Evolutionary conservation across 352 stramenopile species (phyloP).

Genomic region (Phytopythium aichiense): DNA sequence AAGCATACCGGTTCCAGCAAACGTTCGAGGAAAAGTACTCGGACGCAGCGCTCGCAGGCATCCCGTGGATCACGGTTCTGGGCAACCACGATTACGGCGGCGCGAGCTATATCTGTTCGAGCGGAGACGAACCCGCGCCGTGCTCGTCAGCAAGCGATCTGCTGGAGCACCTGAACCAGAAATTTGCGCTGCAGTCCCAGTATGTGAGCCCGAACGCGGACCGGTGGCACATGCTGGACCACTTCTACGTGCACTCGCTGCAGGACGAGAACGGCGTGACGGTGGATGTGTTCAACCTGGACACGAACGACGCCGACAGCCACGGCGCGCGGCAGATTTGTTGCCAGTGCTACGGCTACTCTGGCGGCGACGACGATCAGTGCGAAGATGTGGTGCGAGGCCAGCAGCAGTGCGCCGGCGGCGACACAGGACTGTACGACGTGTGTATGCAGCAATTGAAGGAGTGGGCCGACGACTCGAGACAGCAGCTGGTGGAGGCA

Average conservation of each 20-base stretch:
- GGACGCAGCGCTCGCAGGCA: slow-evolving; percentile 33
- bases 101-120: slow-evolving; percentile 67
- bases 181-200: slow-evolving; percentile 68
- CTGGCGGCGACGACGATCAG: slow-evolving; percentile 35
- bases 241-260: slow-evolving; percentile 81
- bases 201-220: slow-evolving; percentile 80
- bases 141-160: slow-evolving; percentile 47
- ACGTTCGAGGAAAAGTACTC: slow-evolving; percentile 82
- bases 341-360: slow-evolving; percentile 81
- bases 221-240: slow-evolving; percentile 77
- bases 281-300: slow-evolving; percentile 86
- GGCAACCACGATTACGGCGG: slow-evolving; percentile 87
- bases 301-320: slow-evolving; percentile 72
- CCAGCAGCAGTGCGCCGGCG: slow-evolving; percentile 42
- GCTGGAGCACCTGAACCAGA: slow-evolving; percentile 45
- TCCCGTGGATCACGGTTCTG: slow-evolving; percentile 84
- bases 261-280: slow-evolving; percentile 50
- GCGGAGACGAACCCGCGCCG: slow-evolving; percentile 26
- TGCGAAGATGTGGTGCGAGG: slow-evolving; percentile 56
- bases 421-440: slow-evolving; percentile 60
- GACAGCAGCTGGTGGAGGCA: slow-evolving; percentile 41
- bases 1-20: slow-evolving; percentile 63
- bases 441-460: slow-evolving; percentile 66
- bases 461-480: slow-evolving; percentile 54
- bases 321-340: slow-evolving; percentile 70